Evolutionary conservation across 176 grass and related monocot species (phyloP).

Genomic region (Lolium perenne): DNA sequence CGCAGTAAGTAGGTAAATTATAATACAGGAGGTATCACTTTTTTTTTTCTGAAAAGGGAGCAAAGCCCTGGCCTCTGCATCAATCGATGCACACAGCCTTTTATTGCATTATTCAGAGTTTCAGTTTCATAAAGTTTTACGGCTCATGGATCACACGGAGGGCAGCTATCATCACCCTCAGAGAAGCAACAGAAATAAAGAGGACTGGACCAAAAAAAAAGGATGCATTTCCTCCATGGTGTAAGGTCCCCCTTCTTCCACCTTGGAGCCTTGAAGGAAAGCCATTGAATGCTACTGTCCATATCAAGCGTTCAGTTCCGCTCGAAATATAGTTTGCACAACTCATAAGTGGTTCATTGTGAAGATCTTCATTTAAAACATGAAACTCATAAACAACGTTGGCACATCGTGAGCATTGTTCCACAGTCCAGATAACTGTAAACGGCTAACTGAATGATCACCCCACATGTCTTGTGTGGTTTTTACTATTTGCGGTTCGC

Average conservation of each 20-base stretch:
- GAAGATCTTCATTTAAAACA: slow-evolving; percentile 36
- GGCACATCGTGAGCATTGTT: not conserved
- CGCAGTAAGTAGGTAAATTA: slow-evolving; percentile 21
- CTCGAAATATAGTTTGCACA: not conserved
- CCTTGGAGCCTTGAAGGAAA: slow-evolving; percentile 1
- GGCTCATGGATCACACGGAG: not conserved
- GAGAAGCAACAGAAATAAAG: slow-evolving; percentile 26
- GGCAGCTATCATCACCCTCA: not conserved
- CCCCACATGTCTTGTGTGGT: not conserved
- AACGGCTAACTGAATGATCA: not conserved
- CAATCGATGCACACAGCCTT: too few relatives aligned
- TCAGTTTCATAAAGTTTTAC: too few relatives aligned
- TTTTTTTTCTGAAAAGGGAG: not conserved
- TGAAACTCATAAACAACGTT: not conserved
- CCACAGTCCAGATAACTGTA: not conserved
- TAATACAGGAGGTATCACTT: not conserved
- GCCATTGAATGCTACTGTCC: slow-evolving; percentile 18
- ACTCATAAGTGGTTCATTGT: not conserved
- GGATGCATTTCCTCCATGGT: slow-evolving; percentile 13
- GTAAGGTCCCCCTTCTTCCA: slow-evolving; percentile 19
- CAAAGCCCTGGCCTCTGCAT: too few relatives aligned
- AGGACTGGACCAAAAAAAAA: slow-evolving; percentile 15
- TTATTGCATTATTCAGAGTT: too few relatives aligned
- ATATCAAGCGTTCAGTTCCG: not conserved
- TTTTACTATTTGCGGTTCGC: not conserved